Evolutionary conservation across 2,329 filamentous ascomycete genomes (phyloP), one percentile per base, ranked within the genome.

Genomic region (Scortechinia acanthostroma): DNA sequence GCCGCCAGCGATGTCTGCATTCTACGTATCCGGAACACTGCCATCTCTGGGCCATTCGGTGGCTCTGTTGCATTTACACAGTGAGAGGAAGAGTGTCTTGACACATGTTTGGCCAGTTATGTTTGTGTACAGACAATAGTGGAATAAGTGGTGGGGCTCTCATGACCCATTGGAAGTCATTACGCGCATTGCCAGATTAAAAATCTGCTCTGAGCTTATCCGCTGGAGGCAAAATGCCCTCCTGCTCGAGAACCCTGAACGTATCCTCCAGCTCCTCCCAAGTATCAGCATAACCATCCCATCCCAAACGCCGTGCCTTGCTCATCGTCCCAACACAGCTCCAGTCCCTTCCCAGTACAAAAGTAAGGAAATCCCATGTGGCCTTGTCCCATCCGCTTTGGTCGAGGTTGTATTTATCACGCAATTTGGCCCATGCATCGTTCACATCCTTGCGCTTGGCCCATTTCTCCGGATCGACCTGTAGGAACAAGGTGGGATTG

Each of bases 61-160:
- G 81, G 81, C 45, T 79, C 76, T 14, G 78, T 71, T 22, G 80
- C 79, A 22, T 85, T 86, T 60, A 83, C 78, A 1, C 77, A 82
- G 70, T 71, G n/a, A n/a, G n/a, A n/a, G n/a, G n/a, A n/a, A n/a
- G n/a, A n/a, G n/a, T n/a, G n/a, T n/a, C n/a, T n/a, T n/a, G n/a
- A n/a, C n/a, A n/a, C n/a, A n/a, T n/a, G n/a, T n/a, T n/a, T n/a
- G n/a, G n/a, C n/a, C n/a, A n/a, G n/a, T n/a, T n/a, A n/a, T n/a
- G n/a, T n/a, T n/a, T n/a, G n/a, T n/a, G n/a, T n/a, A n/a, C n/a
- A n/a, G n/a, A n/a, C n/a, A n/a, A n/a, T n/a, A n/a, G n/a, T n/a
- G n/a, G n/a, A n/a, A n/a, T n/a, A n/a, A n/a, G n/a, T n/a, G n/a
- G n/a, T n/a, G n/a, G n/a, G n/a, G n/a, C n/a, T n/a, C n/a, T n/a